These are phyloP conservation scores for Monosporascus sp. DNA, from an alignment of 2,329 filamentous ascomycete species.

Conservation along the genomic window DNA sequence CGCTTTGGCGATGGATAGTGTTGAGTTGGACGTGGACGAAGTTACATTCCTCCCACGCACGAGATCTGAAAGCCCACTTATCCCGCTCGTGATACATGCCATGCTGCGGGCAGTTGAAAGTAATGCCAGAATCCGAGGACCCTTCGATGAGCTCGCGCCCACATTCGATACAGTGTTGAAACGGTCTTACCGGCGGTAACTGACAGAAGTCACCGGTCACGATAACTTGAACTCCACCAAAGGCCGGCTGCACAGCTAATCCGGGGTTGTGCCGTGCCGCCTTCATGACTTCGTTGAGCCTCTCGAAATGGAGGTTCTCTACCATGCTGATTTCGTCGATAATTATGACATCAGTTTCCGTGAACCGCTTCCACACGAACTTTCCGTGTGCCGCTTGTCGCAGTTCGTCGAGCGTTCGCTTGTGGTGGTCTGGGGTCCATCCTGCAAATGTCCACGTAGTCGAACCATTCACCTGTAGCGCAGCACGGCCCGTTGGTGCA, in stretches of 20 bases:
- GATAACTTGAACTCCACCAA: slow-evolving; percentile 48
- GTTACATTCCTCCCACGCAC: slow-evolving; percentile 47
- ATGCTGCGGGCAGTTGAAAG: slow-evolving; percentile 29
- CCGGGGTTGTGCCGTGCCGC: slow-evolving; percentile 15
- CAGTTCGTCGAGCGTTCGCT: slow-evolving; percentile 32
- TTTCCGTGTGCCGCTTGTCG: slow-evolving; percentile 24
- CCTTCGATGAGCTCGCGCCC: slow-evolving; percentile 24
- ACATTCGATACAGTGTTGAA: slow-evolving; percentile 45
- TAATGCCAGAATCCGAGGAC: slow-evolving; percentile 10
- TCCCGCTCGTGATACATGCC: slow-evolving; percentile 39
- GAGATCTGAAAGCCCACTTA: slow-evolving; percentile 57
- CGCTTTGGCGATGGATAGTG: slow-evolving; percentile 52
- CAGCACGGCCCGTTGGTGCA: slow-evolving; percentile 56
- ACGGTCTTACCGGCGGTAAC: slow-evolving; percentile 54
- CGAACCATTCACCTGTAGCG: slow-evolving; percentile 49
- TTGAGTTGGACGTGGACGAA: slow-evolving; percentile 50
- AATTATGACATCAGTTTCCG: slow-evolving; percentile 48
- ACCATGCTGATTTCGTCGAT: slow-evolving; percentile 66
- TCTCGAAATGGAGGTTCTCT: slow-evolving; percentile 47
- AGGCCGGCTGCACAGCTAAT: slow-evolving; percentile 14
- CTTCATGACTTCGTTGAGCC: slow-evolving; percentile 45
- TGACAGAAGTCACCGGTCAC: slow-evolving; percentile 58
- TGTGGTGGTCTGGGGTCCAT: slow-evolving; percentile 44
- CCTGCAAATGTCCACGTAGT: slow-evolving; percentile 56
- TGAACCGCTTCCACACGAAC: slow-evolving; percentile 31